A percentile compares a stretch with the other conserved stretches of the same genome.
Evolutionary conservation across 2,329 filamentous ascomycete species (phyloP).

Genomic region (Grosmannia serpens): DNA sequence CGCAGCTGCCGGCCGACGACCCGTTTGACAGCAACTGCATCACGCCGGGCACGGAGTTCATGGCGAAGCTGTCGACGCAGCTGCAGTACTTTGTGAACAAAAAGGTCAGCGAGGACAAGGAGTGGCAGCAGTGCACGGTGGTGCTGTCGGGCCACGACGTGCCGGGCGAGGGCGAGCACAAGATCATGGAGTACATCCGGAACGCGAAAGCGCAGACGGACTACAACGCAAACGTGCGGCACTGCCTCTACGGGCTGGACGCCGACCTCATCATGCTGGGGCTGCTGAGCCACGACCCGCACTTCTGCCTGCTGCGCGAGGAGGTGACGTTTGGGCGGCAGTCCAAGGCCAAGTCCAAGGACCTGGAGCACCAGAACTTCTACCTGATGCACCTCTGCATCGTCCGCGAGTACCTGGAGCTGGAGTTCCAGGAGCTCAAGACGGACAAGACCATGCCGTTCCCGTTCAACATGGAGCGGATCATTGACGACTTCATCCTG

Average conservation of each 20-base stretch:
- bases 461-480: slow-evolving; percentile 81
- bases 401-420: slow-evolving; percentile 88
- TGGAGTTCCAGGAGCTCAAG: slow-evolving; percentile 92
- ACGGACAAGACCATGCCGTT: slow-evolving; percentile 60
- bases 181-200: slow-evolving; percentile 99
- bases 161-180: slow-evolving; percentile 95
- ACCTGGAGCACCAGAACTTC: slow-evolving; percentile 97
- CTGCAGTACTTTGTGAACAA: slow-evolving; percentile 98
- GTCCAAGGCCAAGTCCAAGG: slow-evolving; percentile 80
- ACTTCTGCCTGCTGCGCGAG: slow-evolving; percentile 93
- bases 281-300: slow-evolving; percentile 90
- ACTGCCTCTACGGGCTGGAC: slow-evolving; percentile 94
- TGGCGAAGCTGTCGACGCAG: slow-evolving; percentile 90
- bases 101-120: slow-evolving; percentile 90
- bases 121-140: slow-evolving; percentile 95
- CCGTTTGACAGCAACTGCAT: slow-evolving; percentile 99
- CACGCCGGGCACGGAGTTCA: slow-evolving; percentile 90
- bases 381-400: slow-evolving; percentile 96
- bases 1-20: slow-evolving; percentile 89
- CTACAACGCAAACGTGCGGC: slow-evolving; percentile 86
- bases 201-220: slow-evolving; percentile 89
- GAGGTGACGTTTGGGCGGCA: slow-evolving; percentile 94
- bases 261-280: slow-evolving; percentile 98
- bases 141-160: slow-evolving; percentile 96
- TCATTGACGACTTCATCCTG: slow-evolving; percentile 98